phyloP scores from a whole-genome alignment of 768 basidiomycete species.

The Tremella mesenterica region DNA sequence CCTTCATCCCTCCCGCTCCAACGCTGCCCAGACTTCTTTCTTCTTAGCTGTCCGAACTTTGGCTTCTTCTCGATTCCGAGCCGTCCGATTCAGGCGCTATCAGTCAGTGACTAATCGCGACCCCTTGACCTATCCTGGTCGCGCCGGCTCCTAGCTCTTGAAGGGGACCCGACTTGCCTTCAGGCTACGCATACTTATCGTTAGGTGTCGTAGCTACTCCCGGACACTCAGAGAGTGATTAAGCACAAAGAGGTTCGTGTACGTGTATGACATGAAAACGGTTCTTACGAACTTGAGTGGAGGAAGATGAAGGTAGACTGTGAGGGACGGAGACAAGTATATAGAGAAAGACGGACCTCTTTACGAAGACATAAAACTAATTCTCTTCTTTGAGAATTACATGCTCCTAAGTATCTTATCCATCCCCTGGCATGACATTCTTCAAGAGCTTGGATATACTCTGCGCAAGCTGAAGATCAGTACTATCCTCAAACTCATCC shows the following conservation, averaged over 20 bases:
- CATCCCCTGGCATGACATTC: constrained; percentile 39
- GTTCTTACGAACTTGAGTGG: too few relatives aligned
- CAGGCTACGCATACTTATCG: too few relatives aligned
- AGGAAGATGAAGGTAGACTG: too few relatives aligned
- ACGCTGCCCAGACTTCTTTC: constrained; percentile 31
- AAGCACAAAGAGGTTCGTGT: too few relatives aligned
- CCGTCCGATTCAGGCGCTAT: constrained; percentile 37
- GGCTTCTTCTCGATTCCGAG: constrained; percentile 34
- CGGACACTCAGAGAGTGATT: too few relatives aligned
- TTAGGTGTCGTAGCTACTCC: too few relatives aligned
- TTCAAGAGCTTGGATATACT: constrained; percentile 37
- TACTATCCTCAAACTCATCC: too few relatives aligned
- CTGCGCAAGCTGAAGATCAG: constrained; percentile 36
- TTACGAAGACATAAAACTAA: constrained; percentile 34
- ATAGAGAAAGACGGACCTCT: too few relatives aligned
- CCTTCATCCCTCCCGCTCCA: constrained; percentile 16
- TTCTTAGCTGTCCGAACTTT: constrained; percentile 36
- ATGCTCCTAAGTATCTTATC: constrained; percentile 27
- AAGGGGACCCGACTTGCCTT: neutral
- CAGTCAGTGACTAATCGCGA: neutral
- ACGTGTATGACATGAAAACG: too few relatives aligned
- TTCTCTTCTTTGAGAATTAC: constrained; percentile 32
- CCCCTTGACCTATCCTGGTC: neutral
- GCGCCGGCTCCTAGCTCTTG: neutral
- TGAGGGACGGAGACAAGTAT: neutral